Base-by-base conservation (phyloP, 2,329 filamentous ascomycete species). In the Alternaria atra region DNA sequence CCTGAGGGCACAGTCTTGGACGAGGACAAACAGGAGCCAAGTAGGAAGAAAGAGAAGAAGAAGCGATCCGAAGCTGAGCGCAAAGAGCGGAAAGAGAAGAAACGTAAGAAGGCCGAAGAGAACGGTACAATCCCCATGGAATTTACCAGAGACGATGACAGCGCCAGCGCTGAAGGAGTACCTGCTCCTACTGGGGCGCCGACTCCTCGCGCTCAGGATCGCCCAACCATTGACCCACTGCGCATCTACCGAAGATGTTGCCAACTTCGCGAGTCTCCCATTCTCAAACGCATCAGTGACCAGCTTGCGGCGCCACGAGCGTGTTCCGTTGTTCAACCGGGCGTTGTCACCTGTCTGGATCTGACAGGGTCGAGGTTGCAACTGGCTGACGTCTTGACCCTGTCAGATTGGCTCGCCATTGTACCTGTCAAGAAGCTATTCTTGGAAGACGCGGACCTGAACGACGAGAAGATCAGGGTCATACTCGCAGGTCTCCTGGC, bases 171-270 rank as follows among this genome's bases (percentile, higher is more conserved):
- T 32, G 71, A 74, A 53, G 66, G 55, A 7, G 56, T 63, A 13
- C 50, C 67, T 17, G 59, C 64, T 54, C 53, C 70, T 8, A 52
- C 64, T 40, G 65, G 55, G 6, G 66, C 60, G 47, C 52, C 66
- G 3, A 64, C 81, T 1, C 80, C 85, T 1, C 86, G 81, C 63
- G 82, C 85, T 15, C 89, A 92, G 72, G 84, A 86, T 62, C 83
- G 87, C 52, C 94, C 94, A 0, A 97, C 94, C 0, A 97, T 91
- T 1, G 95, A 97, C 73, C 94, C 95, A 2, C 88, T 94, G 13
- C 87, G 94, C 59, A 97, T 99, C 72, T 99, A 99, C 78, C 87
- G 94, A 67, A 86, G 95, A 73, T 98, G 95, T 77, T 98, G 95
- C 75, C 94, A 98, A 75, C 82, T 99, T 30, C 88, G 95, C 59